Percentiles rank a stretch among this genome's conserved stretches.
Evolutionary conservation across 1,139 yeast genomes (phyloP).

Genomic region (Lodderomyces parapsilosis): DNA sequence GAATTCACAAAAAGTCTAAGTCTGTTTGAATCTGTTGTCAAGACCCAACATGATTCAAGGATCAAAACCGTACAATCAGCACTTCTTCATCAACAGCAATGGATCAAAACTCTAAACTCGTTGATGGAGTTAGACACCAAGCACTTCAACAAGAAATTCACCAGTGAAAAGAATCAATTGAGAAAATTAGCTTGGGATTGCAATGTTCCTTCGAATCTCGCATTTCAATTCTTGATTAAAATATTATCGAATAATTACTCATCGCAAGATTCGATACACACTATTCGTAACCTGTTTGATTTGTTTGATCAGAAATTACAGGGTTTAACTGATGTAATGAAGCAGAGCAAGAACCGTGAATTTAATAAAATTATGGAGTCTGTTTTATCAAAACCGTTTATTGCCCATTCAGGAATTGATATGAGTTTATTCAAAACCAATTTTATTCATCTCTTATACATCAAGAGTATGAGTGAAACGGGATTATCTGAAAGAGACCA

Average conservation of each 20-base stretch:
- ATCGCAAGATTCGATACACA: conserved; percentile 18
- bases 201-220: conserved; percentile 25
- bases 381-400: conserved; percentile 32
- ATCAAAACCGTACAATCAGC: conserved; percentile 19
- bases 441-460: conserved; percentile 32
- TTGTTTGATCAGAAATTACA: conserved; percentile 22
- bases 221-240: conserved; percentile 28
- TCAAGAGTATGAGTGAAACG: conserved; percentile 37
- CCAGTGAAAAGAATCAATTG: conserved; percentile 29
- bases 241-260: conserved; percentile 20
- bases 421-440: conserved; percentile 23
- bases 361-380: conserved; percentile 28
- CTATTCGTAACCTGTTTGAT: conserved; percentile 19
- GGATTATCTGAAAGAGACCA: conserved; percentile 41
- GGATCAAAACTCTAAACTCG: conserved; percentile 24
- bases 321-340: conserved; percentile 25
- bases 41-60: conserved; percentile 22
- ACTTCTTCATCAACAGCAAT: conserved; percentile 23
- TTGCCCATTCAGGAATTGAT: conserved; percentile 23
- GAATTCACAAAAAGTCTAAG: conserved; percentile 37
- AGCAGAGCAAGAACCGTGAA: conserved; percentile 32
- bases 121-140: conserved; percentile 18
- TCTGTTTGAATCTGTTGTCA: conserved; percentile 29
- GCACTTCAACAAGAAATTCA: conserved; percentile 27
- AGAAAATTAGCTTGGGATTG: conserved; percentile 43